These are phyloP conservation scores for Colletotrichum costaricense DNA, from an alignment of 2,329 filamentous ascomycete genomes.

Conservation along the genomic window DNA sequence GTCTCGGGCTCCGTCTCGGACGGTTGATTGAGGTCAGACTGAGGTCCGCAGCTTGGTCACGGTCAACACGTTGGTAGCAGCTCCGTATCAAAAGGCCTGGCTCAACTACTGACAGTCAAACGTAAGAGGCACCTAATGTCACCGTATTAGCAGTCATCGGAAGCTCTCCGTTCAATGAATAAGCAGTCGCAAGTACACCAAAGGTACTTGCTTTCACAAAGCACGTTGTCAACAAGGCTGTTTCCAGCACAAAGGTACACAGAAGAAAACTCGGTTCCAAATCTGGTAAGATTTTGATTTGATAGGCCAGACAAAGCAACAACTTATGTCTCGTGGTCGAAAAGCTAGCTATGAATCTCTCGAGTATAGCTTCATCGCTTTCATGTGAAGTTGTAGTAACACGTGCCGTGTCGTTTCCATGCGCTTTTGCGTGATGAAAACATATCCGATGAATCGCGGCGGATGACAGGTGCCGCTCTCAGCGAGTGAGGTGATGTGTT, in stretches of 20 bases:
- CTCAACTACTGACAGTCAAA: not conserved
- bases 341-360: slow-evolving; percentile 38
- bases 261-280: not conserved
- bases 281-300: slow-evolving; percentile 1
- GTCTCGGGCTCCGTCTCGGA: not conserved
- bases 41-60: not conserved
- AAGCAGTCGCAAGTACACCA: not conserved
- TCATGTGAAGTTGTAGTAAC: slow-evolving; percentile 18
- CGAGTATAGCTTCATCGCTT: slow-evolving; percentile 37
- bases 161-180: not conserved
- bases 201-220: not conserved
- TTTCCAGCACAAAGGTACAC: not conserved
- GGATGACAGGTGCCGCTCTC: not conserved
- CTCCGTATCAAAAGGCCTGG: not conserved
- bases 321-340: slow-evolving; percentile 24
- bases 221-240: not conserved
- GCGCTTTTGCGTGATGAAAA: slow-evolving; percentile 3
- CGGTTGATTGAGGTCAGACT: not conserved
- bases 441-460: slow-evolving; percentile 6
- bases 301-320: slow-evolving; percentile 25
- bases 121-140: too few species aligned
- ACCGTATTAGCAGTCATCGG: not conserved
- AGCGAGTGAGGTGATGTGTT: not conserved
- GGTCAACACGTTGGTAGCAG: not conserved
- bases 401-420: slow-evolving; percentile 24